Conservation (phyloP, 148 eudicot genomes). For the Silene latifolia region DNA sequence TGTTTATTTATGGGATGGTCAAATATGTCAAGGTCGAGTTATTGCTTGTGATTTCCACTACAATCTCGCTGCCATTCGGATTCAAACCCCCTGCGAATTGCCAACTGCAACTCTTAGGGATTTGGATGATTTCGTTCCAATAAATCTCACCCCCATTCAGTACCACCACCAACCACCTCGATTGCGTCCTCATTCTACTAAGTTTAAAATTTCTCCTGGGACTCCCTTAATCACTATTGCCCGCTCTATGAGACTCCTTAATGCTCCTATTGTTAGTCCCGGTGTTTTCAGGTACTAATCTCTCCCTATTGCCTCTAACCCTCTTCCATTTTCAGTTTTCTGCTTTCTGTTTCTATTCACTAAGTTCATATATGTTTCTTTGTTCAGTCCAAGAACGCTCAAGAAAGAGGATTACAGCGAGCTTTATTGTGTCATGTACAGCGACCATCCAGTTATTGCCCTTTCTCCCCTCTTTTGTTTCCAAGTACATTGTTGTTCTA, state of each 20-base stretch:
- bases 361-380: neutral
- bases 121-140: neutral
- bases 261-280: neutral
- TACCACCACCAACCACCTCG: neutral
- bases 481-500: neutral
- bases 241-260: neutral
- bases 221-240: neutral
- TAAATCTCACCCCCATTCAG: neutral
- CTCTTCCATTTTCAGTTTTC: neutral
- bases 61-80: neutral
- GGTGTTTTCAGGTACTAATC: neutral
- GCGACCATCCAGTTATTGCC: neutral
- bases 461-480: neutral
- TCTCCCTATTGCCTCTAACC: neutral
- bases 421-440: neutral
- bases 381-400: neutral
- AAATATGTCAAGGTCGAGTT: neutral
- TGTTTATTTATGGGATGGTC: neutral
- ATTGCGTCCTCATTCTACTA: neutral
- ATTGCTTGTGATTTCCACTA: neutral
- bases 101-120: neutral
- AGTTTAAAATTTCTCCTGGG: neutral
- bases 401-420: neutral
- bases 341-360: neutral
- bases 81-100: neutral